phyloP scores from a whole-genome alignment of 805 yeast genomes.

The Sporopachydermia quercuum region DNA sequence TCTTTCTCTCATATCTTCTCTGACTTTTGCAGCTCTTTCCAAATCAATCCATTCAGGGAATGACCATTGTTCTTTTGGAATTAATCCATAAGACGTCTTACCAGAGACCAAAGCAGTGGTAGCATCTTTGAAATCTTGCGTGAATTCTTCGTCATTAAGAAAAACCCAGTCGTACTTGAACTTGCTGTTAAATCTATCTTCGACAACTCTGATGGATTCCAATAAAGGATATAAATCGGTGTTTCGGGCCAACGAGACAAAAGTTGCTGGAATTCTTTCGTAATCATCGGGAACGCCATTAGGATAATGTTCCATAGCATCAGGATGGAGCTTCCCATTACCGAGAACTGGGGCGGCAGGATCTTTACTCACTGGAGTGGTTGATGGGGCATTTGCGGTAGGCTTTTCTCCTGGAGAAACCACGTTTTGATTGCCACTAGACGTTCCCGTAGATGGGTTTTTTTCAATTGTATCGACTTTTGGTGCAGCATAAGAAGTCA shows the following conservation, averaged over 20 bases:
- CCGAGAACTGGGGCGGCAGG: too few relatives aligned
- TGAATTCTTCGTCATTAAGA: constrained; percentile 66
- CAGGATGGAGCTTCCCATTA: too few relatives aligned
- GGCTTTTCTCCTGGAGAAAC: too few relatives aligned
- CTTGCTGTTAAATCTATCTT: constrained; percentile 64
- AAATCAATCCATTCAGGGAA: constrained; percentile 71
- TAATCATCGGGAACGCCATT: too few relatives aligned
- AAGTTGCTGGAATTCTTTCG: too few relatives aligned
- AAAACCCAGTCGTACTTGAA: constrained; percentile 88
- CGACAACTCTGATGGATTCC: constrained; percentile 51
- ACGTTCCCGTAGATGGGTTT: too few relatives aligned
- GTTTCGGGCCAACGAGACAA: constrained; percentile 52
- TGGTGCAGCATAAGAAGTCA: too few relatives aligned
- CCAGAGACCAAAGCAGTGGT: constrained; percentile 49
- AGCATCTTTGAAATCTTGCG: constrained; percentile 47
- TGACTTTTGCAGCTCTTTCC: constrained; percentile 47
- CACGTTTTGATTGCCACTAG: too few relatives aligned
- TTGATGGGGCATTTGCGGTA: too few relatives aligned
- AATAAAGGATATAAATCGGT: constrained; percentile 42
- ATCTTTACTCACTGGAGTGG: too few relatives aligned
- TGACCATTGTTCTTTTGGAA: constrained; percentile 75
- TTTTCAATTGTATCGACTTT: too few relatives aligned
- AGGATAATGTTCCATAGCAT: too few relatives aligned
- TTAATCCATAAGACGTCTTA: constrained; percentile 50
- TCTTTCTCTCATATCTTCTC: constrained; percentile 38